phyloP scores from a whole-genome alignment of 2,329 filamentous ascomycete genomes.

The Alternaria brassicicola region DNA sequence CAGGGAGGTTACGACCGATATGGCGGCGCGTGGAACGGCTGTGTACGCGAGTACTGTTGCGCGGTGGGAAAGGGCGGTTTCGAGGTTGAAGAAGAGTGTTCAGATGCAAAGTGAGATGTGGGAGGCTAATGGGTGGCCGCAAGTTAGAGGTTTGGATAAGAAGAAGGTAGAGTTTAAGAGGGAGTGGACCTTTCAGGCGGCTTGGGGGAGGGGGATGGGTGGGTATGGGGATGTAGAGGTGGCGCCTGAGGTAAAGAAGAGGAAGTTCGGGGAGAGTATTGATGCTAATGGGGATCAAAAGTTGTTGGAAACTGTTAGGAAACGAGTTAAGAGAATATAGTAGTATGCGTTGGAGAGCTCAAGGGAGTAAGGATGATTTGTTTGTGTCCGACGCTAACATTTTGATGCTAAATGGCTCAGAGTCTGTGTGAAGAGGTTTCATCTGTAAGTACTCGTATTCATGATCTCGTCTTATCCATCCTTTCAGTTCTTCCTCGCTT shows the following conservation, averaged over 20 bases:
- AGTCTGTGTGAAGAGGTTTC: background rate
- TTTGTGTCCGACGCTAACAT: background rate
- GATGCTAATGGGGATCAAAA: background rate
- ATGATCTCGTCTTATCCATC: background rate
- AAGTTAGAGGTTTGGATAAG: background rate
- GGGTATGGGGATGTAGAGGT: background rate
- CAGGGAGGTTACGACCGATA: background rate
- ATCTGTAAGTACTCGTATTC: background rate
- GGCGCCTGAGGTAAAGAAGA: background rate
- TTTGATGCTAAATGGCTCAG: background rate
- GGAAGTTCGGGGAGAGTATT: background rate
- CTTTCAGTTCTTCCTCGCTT: background rate
- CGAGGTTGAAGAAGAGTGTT: background rate
- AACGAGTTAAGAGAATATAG: background rate
- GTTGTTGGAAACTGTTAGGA: background rate
- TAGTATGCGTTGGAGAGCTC: background rate
- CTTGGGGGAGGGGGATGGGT: background rate
- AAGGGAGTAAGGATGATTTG: background rate
- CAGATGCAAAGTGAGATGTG: background rate
- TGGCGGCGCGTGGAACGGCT: background rate
- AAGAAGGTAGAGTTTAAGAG: background rate
- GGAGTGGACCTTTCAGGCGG: constrained; percentile 2
- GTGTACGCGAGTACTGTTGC: background rate
- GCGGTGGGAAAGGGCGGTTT: constrained; percentile 1
- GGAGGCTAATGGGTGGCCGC: background rate